Conservation (phyloP, 305 asterid species). For the Stenogyne calaminthoides region DNA sequence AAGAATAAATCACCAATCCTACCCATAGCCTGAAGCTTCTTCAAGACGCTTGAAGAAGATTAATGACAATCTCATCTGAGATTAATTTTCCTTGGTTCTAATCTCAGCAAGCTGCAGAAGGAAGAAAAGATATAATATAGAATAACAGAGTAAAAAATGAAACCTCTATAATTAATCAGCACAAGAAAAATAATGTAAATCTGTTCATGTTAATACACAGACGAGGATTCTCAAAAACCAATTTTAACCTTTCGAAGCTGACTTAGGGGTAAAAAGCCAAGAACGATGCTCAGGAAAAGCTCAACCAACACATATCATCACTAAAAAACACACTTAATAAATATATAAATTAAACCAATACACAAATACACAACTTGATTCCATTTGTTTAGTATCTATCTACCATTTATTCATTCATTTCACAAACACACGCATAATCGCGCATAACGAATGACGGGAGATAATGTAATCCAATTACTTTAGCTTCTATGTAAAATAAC, state of each 20-base stretch:
- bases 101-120: constrained; percentile 74
- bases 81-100: constrained; percentile 79
- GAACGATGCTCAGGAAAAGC: constrained; percentile 11
- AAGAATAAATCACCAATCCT: constrained; percentile 85
- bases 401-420: background rate
- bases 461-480: background rate
- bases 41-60: constrained; percentile 79
- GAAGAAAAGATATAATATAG: constrained; percentile 28
- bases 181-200: background rate
- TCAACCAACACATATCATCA: background rate
- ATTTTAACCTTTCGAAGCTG: background rate
- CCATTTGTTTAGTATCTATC: background rate
- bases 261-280: background rate
- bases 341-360: background rate
- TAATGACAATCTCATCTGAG: constrained; percentile 83
- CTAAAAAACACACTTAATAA: background rate
- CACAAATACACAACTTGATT: too few species aligned
- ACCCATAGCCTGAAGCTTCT: constrained; percentile 73
- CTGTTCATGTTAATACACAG: background rate
- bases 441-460: background rate
- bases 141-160: background rate
- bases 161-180: constrained; percentile 12
- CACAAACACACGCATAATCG: background rate
- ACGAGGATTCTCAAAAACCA: constrained; percentile 18
- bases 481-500: background rate